Conservation (phyloP, 1,284 basidiomycete genomes). For the Neonothopanus nambi region DNA sequence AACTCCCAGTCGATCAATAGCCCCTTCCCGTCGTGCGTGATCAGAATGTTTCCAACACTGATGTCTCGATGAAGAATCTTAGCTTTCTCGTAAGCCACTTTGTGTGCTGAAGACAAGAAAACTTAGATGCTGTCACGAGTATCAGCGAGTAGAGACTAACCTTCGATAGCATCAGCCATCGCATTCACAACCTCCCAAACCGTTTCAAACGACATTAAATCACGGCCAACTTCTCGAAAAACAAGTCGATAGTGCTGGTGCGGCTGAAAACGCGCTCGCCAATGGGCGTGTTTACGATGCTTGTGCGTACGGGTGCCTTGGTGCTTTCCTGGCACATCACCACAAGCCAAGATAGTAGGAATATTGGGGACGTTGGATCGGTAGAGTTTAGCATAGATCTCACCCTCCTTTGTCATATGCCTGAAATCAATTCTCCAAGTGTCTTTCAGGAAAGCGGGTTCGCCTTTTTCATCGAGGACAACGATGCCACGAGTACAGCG, state of each 20-base stretch:
- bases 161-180: conserved; percentile 9
- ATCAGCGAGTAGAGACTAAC: conserved; percentile 4
- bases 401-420: conserved; percentile 21
- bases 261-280: neutral
- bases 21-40: neutral
- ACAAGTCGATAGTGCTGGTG: conserved; percentile 12
- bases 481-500: neutral
- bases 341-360: conserved; percentile 10
- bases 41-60: conserved; percentile 9
- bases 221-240: conserved; percentile 9
- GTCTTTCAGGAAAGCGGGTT: conserved; percentile 4
- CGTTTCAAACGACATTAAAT: conserved; percentile 2
- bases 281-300: conserved; percentile 1
- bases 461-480: neutral
- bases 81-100: conserved; percentile 1
- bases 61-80: conserved; percentile 11
- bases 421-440: conserved; percentile 22
- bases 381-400: conserved; percentile 22
- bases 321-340: conserved; percentile 8
- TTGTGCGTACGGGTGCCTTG: neutral
- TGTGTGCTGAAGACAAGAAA: conserved; percentile 5
- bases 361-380: conserved; percentile 17
- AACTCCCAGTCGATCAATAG: conserved; percentile 10
- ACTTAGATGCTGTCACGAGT: neutral
- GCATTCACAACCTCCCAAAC: conserved; percentile 7